Evolutionary conservation across 805 yeast genomes (phyloP).

Genomic region (Cyberlindnera euphorbiae): DNA sequence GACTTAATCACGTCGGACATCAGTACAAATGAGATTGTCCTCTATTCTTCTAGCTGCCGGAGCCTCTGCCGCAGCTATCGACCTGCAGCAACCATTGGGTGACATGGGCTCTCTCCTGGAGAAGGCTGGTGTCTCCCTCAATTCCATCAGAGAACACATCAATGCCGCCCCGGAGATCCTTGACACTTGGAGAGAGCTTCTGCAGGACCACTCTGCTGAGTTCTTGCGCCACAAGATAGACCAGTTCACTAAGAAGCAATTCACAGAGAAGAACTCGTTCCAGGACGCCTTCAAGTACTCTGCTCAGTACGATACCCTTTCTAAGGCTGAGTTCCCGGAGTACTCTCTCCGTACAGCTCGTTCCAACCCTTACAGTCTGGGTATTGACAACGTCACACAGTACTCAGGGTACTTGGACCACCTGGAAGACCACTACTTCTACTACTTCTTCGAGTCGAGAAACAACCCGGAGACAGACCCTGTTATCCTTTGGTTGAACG

Average conservation of each 20-base stretch:
- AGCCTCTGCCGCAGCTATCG: conserved; percentile 13
- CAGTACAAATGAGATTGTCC: no score
- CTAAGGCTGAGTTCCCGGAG: conserved; percentile 9
- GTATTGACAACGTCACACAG: conserved; percentile 77
- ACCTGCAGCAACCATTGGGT: conserved; percentile 12
- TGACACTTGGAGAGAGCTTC: conserved; percentile 27
- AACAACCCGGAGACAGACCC: conserved; percentile 86
- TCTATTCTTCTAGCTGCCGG: conserved; percentile 4
- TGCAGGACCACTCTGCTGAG: conserved; percentile 28
- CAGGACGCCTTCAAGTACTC: conserved; percentile 10
- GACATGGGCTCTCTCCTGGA: conserved; percentile 7
- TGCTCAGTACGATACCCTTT: conserved; percentile 6
- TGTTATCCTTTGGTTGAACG: conserved; percentile 81
- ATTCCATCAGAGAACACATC: conserved; percentile 5
- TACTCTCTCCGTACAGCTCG: conserved; percentile 17
- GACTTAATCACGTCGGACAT: no score
- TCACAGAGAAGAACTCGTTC: conserved; percentile 14
- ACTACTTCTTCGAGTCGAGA: conserved; percentile 87
- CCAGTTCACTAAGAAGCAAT: conserved; percentile 9
- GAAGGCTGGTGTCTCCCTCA: conserved; percentile 8
- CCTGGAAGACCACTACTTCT: conserved; percentile 75
- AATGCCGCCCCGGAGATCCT: conserved; percentile 12
- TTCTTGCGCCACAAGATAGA: conserved; percentile 12
- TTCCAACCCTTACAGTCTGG: conserved; percentile 44
- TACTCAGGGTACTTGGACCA: conserved; percentile 81